A percentile compares a stretch with the other conserved stretches of the same genome.
Evolutionary conservation across 139 green algal genomes (phyloP).

Genomic region (Micromonas commoda): DNA sequence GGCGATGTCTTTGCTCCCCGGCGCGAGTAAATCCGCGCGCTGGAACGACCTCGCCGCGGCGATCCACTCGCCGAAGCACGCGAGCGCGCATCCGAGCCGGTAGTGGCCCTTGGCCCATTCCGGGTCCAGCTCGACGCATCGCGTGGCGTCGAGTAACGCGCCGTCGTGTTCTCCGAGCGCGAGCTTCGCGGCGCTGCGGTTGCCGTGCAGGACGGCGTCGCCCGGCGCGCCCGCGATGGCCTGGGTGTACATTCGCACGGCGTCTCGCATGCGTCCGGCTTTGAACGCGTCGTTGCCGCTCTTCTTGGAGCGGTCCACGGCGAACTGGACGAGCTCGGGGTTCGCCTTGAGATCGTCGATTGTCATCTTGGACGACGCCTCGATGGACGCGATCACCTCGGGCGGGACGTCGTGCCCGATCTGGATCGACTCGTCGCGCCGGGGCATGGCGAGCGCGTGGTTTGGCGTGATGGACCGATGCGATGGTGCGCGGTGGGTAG

Average conservation of each 20-base stretch:
- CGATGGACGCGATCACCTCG: background rate
- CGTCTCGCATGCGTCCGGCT: background rate
- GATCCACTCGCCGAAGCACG: background rate
- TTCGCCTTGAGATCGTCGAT: background rate
- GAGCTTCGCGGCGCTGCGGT: conserved; percentile 27
- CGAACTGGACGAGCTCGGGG: background rate
- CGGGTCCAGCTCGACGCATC: conserved; percentile 23
- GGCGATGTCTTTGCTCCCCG: background rate
- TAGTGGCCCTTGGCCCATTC: conserved; percentile 32
- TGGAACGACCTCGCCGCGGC: conserved; percentile 1
- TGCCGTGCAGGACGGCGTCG: conserved; percentile 29
- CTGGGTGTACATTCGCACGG: conserved; percentile 8
- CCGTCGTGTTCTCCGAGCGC: conserved; percentile 18
- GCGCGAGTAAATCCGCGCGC: background rate
- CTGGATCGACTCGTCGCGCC: no score
- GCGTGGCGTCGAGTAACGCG: conserved; percentile 26
- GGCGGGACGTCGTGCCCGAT: background rate
- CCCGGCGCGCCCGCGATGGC: conserved; percentile 17
- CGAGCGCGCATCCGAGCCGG: conserved; percentile 31
- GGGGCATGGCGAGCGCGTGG: no score
- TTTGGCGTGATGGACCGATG: no score
- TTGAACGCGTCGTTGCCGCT: conserved; percentile 21
- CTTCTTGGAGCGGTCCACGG: background rate
- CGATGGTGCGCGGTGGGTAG: no score
- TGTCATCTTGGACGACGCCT: background rate